These are phyloP conservation scores for Candida sonorensis DNA, from an alignment of 805 yeast genomes.

Conservation along the genomic window DNA sequence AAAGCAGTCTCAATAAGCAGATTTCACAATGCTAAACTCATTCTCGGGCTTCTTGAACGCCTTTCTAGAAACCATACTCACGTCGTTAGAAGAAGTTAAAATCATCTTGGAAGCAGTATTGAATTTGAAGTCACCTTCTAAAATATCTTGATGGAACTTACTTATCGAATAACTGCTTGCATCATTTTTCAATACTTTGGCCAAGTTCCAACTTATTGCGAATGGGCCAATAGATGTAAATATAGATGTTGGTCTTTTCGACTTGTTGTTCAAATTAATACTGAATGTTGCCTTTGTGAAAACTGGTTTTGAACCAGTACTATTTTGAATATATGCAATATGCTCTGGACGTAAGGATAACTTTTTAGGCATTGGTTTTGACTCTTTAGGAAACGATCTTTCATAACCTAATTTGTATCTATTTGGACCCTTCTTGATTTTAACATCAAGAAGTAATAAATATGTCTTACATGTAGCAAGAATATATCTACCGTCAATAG, in stretches of 20 bases:
- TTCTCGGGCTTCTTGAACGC: conserved; percentile 48
- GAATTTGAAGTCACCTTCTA: conserved; percentile 74
- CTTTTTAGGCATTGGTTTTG: conserved; percentile 63
- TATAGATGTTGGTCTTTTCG: conserved; percentile 51
- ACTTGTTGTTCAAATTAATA: conserved; percentile 50
- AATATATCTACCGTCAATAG: conserved; percentile 77
- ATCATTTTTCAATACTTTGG: conserved; percentile 47
- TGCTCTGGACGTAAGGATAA: conserved; percentile 68
- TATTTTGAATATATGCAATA: conserved; percentile 51
- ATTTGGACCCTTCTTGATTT: conserved; percentile 54
- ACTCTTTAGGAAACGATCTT: conserved; percentile 54
- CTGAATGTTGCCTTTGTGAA: conserved; percentile 78
- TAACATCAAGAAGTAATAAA: conserved; percentile 61
- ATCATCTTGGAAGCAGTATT: conserved; percentile 67
- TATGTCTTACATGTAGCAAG: conserved; percentile 74
- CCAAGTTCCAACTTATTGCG: conserved; percentile 74
- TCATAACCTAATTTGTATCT: conserved; percentile 57
- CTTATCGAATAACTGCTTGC: conserved; percentile 55
- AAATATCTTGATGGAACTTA: conserved; percentile 51
- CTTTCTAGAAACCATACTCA: conserved; percentile 57
- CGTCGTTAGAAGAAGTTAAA: conserved; percentile 70
- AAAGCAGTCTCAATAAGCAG: conserved; percentile 20
- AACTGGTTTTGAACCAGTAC: conserved; percentile 39
- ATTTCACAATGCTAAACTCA: conserved; percentile 24
- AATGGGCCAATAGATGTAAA: conserved; percentile 79